These are phyloP conservation scores for Smallanthus sonchifolius DNA, from an alignment of 129 eudicot species.

Conservation along the genomic window DNA sequence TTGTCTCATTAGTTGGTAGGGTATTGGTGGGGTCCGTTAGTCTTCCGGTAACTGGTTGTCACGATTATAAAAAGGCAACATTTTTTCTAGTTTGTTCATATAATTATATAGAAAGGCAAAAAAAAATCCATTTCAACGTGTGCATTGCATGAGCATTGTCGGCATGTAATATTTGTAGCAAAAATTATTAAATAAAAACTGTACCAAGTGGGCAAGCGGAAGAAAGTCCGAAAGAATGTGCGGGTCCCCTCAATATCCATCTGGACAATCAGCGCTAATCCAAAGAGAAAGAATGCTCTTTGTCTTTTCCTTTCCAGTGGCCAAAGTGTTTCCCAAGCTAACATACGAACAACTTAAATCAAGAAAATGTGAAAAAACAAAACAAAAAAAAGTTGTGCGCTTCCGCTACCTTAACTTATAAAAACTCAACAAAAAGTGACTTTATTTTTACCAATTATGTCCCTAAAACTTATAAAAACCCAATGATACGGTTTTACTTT, in stretches of 20 bases:
- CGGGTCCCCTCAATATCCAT: constrained; percentile 92
- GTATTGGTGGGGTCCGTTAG: no score
- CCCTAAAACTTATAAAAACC: no score
- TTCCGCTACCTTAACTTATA: not conserved
- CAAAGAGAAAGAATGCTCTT: constrained; percentile 92
- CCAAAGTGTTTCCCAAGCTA: constrained; percentile 99
- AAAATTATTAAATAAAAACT: not conserved
- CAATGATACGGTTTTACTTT: no score
- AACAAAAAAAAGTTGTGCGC: not conserved
- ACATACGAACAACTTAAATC: not conserved
- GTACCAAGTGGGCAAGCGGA: constrained; percentile 91
- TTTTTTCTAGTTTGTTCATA: not conserved
- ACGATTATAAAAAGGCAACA: not conserved
- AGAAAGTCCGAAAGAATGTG: constrained; percentile 83
- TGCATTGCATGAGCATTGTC: not conserved
- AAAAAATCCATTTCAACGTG: no score
- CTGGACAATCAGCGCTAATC: constrained; percentile 82
- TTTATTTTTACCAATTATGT: not conserved
- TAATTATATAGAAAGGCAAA: not conserved
- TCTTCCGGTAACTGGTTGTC: no score
- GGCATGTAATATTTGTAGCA: not conserved
- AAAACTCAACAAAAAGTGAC: not conserved
- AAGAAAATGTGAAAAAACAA: not conserved
- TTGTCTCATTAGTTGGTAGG: not conserved
- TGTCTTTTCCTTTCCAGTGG: constrained; percentile 95